Evolutionary conservation across 176 grass and related monocot genomes (phyloP).

Genomic region (sorghum (Sorghum bicolor)): DNA sequence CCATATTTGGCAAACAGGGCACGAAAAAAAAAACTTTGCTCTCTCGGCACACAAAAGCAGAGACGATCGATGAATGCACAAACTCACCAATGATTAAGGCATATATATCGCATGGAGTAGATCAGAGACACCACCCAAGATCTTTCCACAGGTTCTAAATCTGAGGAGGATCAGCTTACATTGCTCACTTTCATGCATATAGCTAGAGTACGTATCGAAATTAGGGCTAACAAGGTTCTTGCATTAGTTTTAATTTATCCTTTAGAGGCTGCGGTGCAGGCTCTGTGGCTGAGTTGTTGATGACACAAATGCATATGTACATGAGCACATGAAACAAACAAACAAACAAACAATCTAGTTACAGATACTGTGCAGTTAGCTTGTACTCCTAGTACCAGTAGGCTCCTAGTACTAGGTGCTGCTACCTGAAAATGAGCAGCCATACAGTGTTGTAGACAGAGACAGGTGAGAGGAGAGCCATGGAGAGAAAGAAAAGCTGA

Average conservation of each 20-base stretch:
- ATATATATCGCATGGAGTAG: neutral
- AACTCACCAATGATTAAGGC: constrained; percentile 16
- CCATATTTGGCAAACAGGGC: constrained; percentile 19
- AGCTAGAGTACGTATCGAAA: neutral
- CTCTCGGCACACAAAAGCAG: too few relatives aligned
- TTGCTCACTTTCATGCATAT: constrained; percentile 27
- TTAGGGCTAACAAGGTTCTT: neutral
- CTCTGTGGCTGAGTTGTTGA: neutral
- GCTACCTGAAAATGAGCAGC: constrained; percentile 23
- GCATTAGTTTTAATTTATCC: neutral
- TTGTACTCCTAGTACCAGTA: neutral
- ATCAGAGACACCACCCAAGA: constrained; percentile 4
- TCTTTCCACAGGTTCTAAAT: constrained; percentile 27
- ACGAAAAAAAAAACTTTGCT: too few relatives aligned
- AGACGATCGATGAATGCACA: constrained; percentile 8
- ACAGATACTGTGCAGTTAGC: constrained; percentile 29
- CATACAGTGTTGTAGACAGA: neutral
- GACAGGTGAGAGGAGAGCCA: neutral
- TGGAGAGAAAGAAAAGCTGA: constrained; percentile 37
- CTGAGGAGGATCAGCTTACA: constrained; percentile 7
- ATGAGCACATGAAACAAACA: constrained; percentile 39
- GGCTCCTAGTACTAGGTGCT: constrained; percentile 10
- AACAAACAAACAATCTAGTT: constrained; percentile 47
- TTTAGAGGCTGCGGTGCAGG: constrained; percentile 22
- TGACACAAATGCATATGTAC: neutral